These are phyloP conservation scores for Sporothrix globosa DNA, from an alignment of 2,329 filamentous ascomycete species.

Conservation along the genomic window DNA sequence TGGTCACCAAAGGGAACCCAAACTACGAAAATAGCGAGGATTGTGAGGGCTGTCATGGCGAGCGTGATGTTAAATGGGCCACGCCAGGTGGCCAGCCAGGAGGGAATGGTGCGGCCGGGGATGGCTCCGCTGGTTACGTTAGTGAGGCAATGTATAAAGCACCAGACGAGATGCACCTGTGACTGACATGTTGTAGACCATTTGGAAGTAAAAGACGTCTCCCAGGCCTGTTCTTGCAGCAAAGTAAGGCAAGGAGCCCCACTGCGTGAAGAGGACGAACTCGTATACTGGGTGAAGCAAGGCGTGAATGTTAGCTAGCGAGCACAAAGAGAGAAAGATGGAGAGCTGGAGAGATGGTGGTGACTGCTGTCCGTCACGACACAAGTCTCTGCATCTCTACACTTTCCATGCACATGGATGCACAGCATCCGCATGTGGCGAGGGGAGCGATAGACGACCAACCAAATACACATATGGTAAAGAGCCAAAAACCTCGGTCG, in stretches of 20 bases:
- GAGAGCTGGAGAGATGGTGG: no score
- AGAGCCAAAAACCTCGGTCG: constrained; percentile 39
- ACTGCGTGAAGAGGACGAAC: constrained; percentile 42
- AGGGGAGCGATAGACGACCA: constrained; percentile 23
- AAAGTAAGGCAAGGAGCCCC: constrained; percentile 42
- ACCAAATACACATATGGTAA: constrained; percentile 41
- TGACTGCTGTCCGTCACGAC: not conserved
- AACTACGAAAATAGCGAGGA: constrained; percentile 37
- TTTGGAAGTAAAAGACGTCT: constrained; percentile 41
- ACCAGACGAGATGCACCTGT: constrained; percentile 24
- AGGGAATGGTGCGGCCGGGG: constrained; percentile 39
- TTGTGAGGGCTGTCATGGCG: constrained; percentile 39
- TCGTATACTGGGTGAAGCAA: constrained; percentile 39
- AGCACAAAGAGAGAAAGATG: no score
- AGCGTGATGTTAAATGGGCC: constrained; percentile 40
- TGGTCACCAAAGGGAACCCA: constrained; percentile 41
- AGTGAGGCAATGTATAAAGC: not conserved
- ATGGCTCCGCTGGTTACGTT: constrained; percentile 38
- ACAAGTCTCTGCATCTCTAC: not conserved
- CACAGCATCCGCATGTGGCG: not conserved
- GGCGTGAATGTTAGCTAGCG: not conserved
- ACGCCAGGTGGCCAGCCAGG: constrained; percentile 38
- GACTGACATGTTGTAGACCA: constrained; percentile 42
- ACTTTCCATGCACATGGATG: not conserved
- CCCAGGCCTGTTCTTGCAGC: constrained; percentile 38